Evolutionary conservation across 495 filamentous ascomycete genomes (phyloP).

Genomic region (Hyaloscypha hepaticicola): DNA sequence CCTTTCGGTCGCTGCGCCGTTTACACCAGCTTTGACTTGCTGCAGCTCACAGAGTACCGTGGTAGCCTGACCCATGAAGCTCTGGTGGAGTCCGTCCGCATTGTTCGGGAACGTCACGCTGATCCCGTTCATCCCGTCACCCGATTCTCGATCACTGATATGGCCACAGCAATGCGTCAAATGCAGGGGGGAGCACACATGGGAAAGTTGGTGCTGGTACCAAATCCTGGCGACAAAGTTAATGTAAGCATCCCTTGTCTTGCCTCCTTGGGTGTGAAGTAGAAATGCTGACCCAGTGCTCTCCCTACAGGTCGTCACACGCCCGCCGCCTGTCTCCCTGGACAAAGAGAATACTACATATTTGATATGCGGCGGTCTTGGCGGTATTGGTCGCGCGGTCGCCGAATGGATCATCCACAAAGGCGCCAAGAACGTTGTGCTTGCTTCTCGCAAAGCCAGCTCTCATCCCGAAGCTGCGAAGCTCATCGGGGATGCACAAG

Average conservation of each 20-base stretch:
- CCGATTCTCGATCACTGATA: conserved; percentile 48
- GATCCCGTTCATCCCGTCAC: conserved; percentile 37
- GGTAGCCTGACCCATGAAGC: conserved; percentile 38
- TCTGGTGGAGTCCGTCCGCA: conserved; percentile 41
- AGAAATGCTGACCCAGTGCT: conserved; percentile 8
- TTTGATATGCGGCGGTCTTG: conserved; percentile 60
- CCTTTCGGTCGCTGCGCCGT: conserved; percentile 42
- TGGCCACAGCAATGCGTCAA: conserved; percentile 54
- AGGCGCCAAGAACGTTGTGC: conserved; percentile 57
- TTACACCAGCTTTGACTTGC: conserved; percentile 48
- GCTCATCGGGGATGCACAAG: conserved; percentile 18
- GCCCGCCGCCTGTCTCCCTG: conserved; percentile 13
- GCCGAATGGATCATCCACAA: conserved; percentile 58
- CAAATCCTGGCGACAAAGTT: conserved; percentile 39
- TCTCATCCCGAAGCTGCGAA: conserved; percentile 24
- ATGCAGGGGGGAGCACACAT: conserved; percentile 54
- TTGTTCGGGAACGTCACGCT: conserved; percentile 37
- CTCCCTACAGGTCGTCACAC: too few species aligned
- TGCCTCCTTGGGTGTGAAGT: background rate
- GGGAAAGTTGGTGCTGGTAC: conserved; percentile 60
- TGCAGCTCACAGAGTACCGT: conserved; percentile 39
- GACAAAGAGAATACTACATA: conserved; percentile 45
- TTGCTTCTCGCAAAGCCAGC: conserved; percentile 56
- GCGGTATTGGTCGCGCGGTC: conserved; percentile 62
- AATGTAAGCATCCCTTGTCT: conserved; percentile 28